phyloP scores from a whole-genome alignment of 768 basidiomycete genomes.

The Hygrocybe coccinea region DNA sequence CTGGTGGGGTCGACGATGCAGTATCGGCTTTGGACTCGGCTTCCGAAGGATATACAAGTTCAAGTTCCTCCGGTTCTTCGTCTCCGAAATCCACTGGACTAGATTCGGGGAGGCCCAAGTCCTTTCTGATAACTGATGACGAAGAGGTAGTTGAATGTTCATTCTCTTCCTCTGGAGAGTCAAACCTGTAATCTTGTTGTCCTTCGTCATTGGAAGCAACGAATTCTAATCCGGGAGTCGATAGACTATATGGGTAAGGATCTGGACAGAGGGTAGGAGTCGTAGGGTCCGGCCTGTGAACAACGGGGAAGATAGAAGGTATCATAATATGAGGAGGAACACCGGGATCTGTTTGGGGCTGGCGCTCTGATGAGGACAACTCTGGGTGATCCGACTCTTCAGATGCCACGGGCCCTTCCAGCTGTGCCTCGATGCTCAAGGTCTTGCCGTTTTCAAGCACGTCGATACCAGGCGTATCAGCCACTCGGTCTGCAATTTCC shows the following conservation, averaged over 20 bases:
- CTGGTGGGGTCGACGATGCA: no score
- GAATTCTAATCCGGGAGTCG: constrained; percentile 32
- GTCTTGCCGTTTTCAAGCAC: background rate
- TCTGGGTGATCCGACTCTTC: background rate
- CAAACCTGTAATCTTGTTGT: constrained; percentile 9
- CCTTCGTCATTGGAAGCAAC: background rate
- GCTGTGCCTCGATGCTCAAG: background rate
- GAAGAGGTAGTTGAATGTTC: constrained; percentile 31
- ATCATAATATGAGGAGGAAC: background rate
- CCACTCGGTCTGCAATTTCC: background rate
- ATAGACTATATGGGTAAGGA: constrained; percentile 47
- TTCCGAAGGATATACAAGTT: constrained; percentile 23
- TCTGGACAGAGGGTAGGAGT: constrained; percentile 36
- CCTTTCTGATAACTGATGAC: constrained; percentile 23
- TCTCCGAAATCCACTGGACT: background rate
- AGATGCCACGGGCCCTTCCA: background rate
- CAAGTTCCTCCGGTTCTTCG: constrained; percentile 12
- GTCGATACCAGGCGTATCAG: background rate
- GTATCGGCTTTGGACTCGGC: background rate
- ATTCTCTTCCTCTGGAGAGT: constrained; percentile 25
- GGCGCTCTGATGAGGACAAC: no score
- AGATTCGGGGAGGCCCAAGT: constrained; percentile 10
- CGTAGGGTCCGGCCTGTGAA: constrained; percentile 18
- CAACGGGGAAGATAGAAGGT: constrained; percentile 10
- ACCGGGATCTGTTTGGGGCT: background rate